Base-by-base conservation (phyloP, 1,284 basidiomycete genomes). In the Abortiporus biennis region DNA sequence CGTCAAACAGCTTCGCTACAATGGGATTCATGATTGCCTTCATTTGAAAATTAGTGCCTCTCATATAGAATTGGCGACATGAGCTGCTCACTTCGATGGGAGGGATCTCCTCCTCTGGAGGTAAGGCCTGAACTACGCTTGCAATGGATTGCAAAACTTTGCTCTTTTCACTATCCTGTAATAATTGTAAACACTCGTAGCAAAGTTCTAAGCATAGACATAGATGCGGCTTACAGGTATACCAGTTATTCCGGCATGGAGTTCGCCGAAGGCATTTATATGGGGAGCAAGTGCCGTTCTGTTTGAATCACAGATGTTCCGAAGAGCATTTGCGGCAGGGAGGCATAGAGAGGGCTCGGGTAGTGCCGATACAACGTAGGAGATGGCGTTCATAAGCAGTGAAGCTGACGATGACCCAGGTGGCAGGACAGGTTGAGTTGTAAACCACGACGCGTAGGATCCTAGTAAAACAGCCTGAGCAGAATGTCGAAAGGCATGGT, bases 141-240 rank as follows among this genome's bases (percentile, higher is more conserved):
- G 89, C 81, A 44, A 95, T 92, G 0, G 84, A 89, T 58, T 94
- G 87, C 38, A 94, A 67, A 1, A 94, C 87, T 62, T 92, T 94
- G 49, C 80, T 78, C 62, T 87, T 89, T 63, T 94, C 91, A 19
- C 85, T 83, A 47, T 91, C 85, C 83, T 4, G 23, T 27, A 29
- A 3, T 38, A 13, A 38, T 15, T 21, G 22, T 12, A 11, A 9
- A 9, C 16, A 25, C 21, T 22, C 13, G 21, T 9, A 22, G n/a
- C 8, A 4, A 16, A 6, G 32, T 13, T 15, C 6, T 34, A 24
- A 36, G 12, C 19, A 22, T n/a, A n/a, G n/a, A n/a, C n/a, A n/a
- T n/a, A 41, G 3, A 46, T 37, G 23, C 36, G 1, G 67, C 81
- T 48, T 51, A 90, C 88, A 2, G 85, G 85, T 43, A 92, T 80